Conservation (phyloP, 768 basidiomycete genomes). For the Mycena leptocephala region DNA sequence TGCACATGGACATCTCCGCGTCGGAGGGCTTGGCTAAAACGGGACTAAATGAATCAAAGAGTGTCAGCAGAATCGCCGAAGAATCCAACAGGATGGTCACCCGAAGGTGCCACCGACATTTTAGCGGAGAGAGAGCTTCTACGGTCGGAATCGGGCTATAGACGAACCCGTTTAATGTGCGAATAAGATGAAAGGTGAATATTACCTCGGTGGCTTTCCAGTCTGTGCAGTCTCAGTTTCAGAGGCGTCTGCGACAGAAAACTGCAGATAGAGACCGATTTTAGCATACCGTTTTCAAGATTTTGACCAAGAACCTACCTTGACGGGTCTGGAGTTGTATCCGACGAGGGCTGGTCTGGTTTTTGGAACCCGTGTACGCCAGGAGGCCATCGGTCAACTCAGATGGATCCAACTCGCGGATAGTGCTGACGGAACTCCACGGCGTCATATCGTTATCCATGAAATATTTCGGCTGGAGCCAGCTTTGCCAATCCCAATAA, state of each 20-base stretch:
- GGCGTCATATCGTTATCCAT: slow-evolving; percentile 4
- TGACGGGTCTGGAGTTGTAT: background rate
- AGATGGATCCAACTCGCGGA: background rate
- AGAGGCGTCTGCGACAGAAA: background rate
- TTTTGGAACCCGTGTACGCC: background rate
- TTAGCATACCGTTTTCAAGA: background rate
- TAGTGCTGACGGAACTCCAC: background rate
- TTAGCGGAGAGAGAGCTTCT: background rate
- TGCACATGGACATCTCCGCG: slow-evolving; percentile 17
- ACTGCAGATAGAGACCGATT: background rate
- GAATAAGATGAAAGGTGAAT: no score
- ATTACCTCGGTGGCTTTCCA: background rate
- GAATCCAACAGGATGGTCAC: background rate
- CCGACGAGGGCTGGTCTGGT: background rate
- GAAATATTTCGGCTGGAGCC: slow-evolving; percentile 3
- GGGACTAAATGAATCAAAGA: background rate
- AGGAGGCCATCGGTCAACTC: background rate
- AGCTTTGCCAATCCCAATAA: slow-evolving; percentile 9
- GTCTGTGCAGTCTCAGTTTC: background rate
- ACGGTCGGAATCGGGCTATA: background rate
- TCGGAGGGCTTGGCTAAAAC: background rate
- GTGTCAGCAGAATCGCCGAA: background rate
- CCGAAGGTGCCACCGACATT: background rate
- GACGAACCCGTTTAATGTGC: background rate
- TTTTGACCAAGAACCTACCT: background rate